Conservation (phyloP, 441 rosid species). For the Arabidopsis lyrata region DNA sequence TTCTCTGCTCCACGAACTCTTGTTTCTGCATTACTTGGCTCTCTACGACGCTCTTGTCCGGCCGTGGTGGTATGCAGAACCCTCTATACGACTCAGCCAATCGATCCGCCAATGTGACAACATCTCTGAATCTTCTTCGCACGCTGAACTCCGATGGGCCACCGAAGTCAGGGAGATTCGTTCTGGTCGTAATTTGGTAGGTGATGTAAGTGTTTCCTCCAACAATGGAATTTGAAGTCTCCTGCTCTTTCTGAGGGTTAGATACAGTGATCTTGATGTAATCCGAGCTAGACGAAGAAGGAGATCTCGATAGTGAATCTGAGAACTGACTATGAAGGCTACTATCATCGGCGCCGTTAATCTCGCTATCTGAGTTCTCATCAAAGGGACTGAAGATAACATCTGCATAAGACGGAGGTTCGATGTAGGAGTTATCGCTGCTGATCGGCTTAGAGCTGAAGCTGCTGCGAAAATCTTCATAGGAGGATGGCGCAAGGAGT, state of each 20-base stretch:
- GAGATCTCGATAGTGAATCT: slow-evolving; percentile 54
- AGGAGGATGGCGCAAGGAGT: slow-evolving; percentile 53
- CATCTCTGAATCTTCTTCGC: slow-evolving; percentile 73
- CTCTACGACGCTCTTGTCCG: slow-evolving; percentile 86
- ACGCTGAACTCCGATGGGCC: slow-evolving; percentile 69
- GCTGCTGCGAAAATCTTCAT: slow-evolving; percentile 47
- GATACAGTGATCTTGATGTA: slow-evolving; percentile 69
- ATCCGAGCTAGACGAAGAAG: slow-evolving; percentile 55
- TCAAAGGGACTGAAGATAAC: slow-evolving; percentile 79
- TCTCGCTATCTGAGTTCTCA: slow-evolving; percentile 53
- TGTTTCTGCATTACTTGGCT: slow-evolving; percentile 90
- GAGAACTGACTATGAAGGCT: slow-evolving; percentile 51
- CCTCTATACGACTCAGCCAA: slow-evolving; percentile 78
- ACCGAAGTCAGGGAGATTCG: slow-evolving; percentile 62
- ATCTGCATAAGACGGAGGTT: slow-evolving; percentile 83
- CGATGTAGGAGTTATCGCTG: slow-evolving; percentile 58
- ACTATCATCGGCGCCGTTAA: slow-evolving; percentile 59
- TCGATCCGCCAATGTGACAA: slow-evolving; percentile 75
- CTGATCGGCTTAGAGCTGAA: slow-evolving; percentile 32
- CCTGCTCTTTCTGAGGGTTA: slow-evolving; percentile 74
- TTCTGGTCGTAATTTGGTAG: slow-evolving; percentile 77
- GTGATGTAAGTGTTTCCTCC: slow-evolving; percentile 74
- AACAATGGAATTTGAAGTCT: slow-evolving; percentile 71
- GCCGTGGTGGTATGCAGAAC: slow-evolving; percentile 76
- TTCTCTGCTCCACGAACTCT: slow-evolving; percentile 87